Evolutionary conservation across 257 asterid genomes (phyloP), one percentile per base, ranked within the genome.

Genomic region (Solanum bulbocastanum): DNA sequence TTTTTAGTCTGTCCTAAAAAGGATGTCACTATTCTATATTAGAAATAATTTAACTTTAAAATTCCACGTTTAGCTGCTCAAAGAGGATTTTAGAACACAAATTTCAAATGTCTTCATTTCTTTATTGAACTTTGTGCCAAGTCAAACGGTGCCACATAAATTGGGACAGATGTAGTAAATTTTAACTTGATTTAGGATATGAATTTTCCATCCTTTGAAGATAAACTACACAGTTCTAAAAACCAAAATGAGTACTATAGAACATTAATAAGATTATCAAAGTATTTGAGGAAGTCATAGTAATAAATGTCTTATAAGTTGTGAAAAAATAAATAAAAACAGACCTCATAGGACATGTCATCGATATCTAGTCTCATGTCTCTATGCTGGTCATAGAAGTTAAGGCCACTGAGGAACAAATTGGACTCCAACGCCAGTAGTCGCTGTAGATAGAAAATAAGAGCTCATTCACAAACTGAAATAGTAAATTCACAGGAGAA

Each of bases 321-420:
- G 86, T 49, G 86, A 82, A 60, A 27, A 27, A 30, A 25, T 68
- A 81, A 82, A 49, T 6, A 10, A 52, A 81, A 82, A 32, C 91
- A 10, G 81, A 97, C 99, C 98, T 97, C 99, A 22, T 97, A 97
- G 33, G 98, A 94, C 99, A 97, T 97, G 94, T 88, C 92, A 91
- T 97, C 98, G 25, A 97, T 97, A 89, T 97, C 98, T 87, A 97
- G 86, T 88, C 99, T 94, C 98, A 97, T 91, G 86, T 93, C 98
- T 58, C 96, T 91, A 88, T 97, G 98, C 87, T 93, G 97, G 88
- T 96, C 99, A 86, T 93, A 91, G 78, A 94, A 92, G 92, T 87
- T 93, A 84, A 93, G 93, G 90, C 96, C 90, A 37, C 94, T 91
- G 71, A 92, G 92, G 90, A 94, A 90, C 87, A 96, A 92, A 58